Evolutionary conservation across 352 stramenopile genomes (phyloP).

Genomic region (Pythium aphanidermatum): DNA sequence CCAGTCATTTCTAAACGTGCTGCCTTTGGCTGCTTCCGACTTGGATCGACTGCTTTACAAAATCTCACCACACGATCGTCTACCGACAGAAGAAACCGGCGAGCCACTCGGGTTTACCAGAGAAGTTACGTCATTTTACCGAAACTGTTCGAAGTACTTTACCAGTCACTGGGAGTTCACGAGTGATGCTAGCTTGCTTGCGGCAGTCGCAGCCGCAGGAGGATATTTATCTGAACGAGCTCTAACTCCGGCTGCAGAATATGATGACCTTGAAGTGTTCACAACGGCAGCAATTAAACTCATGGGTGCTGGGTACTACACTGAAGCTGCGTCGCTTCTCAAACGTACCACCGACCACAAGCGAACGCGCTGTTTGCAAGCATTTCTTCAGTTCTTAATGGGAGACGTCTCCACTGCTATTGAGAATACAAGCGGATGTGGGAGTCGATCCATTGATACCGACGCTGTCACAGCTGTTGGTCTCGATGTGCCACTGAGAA

Average conservation of each 20-base stretch:
- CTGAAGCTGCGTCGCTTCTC: neutral
- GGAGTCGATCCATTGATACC: neutral
- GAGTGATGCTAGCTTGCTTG: constrained; percentile 6
- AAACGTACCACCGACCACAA: neutral
- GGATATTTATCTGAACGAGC: neutral
- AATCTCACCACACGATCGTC: neutral
- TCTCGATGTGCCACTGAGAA: constrained; percentile 5
- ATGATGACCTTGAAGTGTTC: no score
- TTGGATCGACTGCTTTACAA: neutral
- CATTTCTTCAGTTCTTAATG: constrained; percentile 8
- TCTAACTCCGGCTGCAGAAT: no score
- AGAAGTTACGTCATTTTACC: no score
- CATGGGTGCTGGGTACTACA: constrained; percentile 10
- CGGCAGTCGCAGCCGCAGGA: neutral
- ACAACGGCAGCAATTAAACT: constrained; percentile 1
- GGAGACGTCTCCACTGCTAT: constrained; percentile 2
- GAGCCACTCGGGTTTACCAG: no score
- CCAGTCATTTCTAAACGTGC: constrained; percentile 5
- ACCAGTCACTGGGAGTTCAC: constrained; percentile 2
- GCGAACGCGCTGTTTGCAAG: neutral
- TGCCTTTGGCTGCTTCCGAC: neutral
- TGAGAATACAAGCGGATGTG: neutral
- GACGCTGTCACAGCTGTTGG: constrained; percentile 1
- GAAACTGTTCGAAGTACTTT: neutral
- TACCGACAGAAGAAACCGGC: no score